Evolutionary conservation across 164 flowering plant species (phyloP).

Genomic region (Magnolia kwangsiensis): DNA sequence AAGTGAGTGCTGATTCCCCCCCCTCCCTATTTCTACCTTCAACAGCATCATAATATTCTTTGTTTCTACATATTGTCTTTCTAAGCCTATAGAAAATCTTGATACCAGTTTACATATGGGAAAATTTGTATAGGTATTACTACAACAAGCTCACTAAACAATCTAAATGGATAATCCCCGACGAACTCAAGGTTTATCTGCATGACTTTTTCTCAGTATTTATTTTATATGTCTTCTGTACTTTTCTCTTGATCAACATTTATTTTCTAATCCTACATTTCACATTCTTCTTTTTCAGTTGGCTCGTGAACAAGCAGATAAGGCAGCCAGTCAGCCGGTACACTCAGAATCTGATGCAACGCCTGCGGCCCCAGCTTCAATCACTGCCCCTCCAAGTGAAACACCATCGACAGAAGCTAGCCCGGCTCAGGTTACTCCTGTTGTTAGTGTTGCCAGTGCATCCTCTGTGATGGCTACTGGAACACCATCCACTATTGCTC

Average conservation of each 20-base stretch:
- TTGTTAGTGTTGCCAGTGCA: constrained; percentile 31
- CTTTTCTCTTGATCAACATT: background rate
- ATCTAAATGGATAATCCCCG: constrained; percentile 92
- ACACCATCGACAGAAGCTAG: constrained; percentile 31
- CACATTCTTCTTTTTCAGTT: constrained; percentile 37
- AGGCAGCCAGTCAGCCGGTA: constrained; percentile 32
- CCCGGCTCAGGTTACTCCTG: constrained; percentile 57
- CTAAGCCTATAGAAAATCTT: background rate
- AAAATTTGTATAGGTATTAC: constrained; percentile 59
- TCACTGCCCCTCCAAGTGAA: constrained; percentile 25
- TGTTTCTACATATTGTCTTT: background rate
- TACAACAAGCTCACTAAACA: constrained; percentile 83
- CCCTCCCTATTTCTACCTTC: background rate
- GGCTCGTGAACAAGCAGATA: constrained; percentile 88
- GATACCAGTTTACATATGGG: background rate
- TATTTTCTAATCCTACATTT: constrained; percentile 10
- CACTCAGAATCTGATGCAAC: constrained; percentile 28
- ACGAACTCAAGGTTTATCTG: constrained; percentile 70
- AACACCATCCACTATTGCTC: constrained; percentile 20
- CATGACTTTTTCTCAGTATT: background rate
- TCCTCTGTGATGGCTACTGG: constrained; percentile 36
- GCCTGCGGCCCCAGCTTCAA: constrained; percentile 23
- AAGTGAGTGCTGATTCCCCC: constrained; percentile 41
- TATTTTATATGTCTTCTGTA: background rate
- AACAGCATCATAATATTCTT: background rate